A percentile compares a stretch with the other conserved stretches of the same genome.
These are phyloP conservation scores for Penstemon eatonii DNA, from an alignment of 257 asterid species.

Conservation along the genomic window DNA sequence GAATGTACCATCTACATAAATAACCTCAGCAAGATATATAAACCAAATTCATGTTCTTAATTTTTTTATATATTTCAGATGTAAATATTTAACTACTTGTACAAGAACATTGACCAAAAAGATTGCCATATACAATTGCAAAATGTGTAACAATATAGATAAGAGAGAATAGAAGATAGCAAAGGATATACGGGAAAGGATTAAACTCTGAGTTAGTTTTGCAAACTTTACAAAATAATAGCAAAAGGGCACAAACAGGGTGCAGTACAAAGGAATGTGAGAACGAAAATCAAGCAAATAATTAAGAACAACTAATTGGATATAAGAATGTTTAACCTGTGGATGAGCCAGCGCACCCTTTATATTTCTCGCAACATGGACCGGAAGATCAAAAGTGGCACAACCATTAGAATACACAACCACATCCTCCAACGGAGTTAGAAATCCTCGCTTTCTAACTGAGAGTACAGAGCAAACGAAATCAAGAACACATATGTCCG, in stretches of 20 bases:
- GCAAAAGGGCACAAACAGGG: too few species aligned
- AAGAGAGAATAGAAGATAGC: too few species aligned
- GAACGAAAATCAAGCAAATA: too few species aligned
- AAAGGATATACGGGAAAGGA: too few species aligned
- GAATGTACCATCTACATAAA: too few species aligned
- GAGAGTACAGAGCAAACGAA: conserved; percentile 76
- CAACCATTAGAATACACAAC: conserved; percentile 81
- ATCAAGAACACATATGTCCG: conserved; percentile 87
- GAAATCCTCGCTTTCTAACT: conserved; percentile 69
- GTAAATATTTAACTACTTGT: too few species aligned
- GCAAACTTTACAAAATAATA: too few species aligned
- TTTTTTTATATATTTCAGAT: neutral
- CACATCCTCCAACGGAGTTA: conserved; percentile 71
- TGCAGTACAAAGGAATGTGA: too few species aligned
- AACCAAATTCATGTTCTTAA: neutral
- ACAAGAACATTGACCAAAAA: too few species aligned
- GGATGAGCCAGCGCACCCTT: conserved; percentile 88
- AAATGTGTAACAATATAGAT: too few species aligned
- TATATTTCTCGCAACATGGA: conserved; percentile 48
- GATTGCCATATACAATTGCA: too few species aligned
- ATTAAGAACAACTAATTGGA: conserved; percentile 1
- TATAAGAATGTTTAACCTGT: conserved; percentile 55
- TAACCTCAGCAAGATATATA: neutral
- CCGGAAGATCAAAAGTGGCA: conserved; percentile 83
- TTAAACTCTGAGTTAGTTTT: too few species aligned